phyloP scores from a whole-genome alignment of 1,139 yeast species.

The Hanseniaspora sp. region DNA sequence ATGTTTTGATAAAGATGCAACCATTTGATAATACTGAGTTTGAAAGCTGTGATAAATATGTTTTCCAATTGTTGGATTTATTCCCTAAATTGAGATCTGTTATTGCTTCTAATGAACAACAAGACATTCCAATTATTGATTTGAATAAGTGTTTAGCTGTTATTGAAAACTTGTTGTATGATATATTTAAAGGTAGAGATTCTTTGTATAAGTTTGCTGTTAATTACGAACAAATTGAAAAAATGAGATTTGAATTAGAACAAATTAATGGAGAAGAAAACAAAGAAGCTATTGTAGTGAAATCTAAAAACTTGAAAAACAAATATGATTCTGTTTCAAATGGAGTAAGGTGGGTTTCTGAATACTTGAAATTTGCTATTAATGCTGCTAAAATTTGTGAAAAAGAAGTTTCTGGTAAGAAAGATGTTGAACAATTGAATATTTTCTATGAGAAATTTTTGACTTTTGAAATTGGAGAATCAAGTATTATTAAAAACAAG shows the following conservation, averaged over 20 bases:
- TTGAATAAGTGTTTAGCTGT: constrained; percentile 68
- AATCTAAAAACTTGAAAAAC: constrained; percentile 17
- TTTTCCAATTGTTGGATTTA: constrained; percentile 62
- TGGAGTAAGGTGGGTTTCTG: constrained; percentile 38
- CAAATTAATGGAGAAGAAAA: constrained; percentile 16
- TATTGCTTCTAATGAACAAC: constrained; percentile 53
- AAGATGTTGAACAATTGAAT: background rate
- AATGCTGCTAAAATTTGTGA: constrained; percentile 28
- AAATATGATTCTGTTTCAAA: constrained; percentile 15
- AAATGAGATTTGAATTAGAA: constrained; percentile 22
- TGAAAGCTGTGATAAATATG: constrained; percentile 47
- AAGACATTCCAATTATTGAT: constrained; percentile 51
- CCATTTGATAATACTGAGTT: constrained; percentile 37
- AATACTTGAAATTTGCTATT: constrained; percentile 40
- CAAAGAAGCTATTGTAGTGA: constrained; percentile 18
- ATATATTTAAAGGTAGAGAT: constrained; percentile 40
- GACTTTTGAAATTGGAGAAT: background rate
- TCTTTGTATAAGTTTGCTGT: constrained; percentile 35
- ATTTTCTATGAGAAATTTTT: constrained; percentile 13
- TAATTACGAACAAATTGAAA: constrained; percentile 21
- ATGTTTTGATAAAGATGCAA: constrained; percentile 46
- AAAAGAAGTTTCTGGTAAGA: constrained; percentile 16
- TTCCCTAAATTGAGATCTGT: constrained; percentile 69
- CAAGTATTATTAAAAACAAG: background rate
- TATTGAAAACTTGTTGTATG: constrained; percentile 59